A percentile compares a stretch with the other conserved stretches of the same genome.
phyloP scores from a whole-genome alignment of 306 rosid genomes.

The Gillenia trifoliata region DNA sequence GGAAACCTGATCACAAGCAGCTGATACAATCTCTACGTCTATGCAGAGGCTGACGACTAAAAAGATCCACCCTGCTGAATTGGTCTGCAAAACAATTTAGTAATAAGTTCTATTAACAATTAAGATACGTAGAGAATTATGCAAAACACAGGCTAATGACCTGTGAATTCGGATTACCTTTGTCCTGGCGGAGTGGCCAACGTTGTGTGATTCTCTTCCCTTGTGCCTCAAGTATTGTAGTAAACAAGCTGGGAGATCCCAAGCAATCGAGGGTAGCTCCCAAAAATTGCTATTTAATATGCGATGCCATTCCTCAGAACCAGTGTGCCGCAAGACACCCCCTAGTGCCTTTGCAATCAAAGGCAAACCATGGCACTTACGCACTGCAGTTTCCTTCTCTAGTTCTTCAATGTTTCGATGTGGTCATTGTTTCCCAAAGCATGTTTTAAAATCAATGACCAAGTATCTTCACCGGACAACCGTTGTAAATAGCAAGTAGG shows the following conservation, averaged over 20 bases:
- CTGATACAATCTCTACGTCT: too few species aligned
- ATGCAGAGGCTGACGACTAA: too few species aligned
- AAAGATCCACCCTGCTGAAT: too few species aligned
- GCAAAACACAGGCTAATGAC: not conserved
- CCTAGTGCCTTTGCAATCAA: not conserved
- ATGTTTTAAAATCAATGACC: not conserved
- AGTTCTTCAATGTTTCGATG: not conserved
- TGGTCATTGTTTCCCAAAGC: not conserved
- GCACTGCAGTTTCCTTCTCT: slow-evolving; percentile 11
- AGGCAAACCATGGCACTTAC: slow-evolving; percentile 21
- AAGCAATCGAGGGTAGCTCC: not conserved
- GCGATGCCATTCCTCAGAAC: not conserved
- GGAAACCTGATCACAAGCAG: too few species aligned
- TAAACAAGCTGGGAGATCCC: slow-evolving; percentile 8
- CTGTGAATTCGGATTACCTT: not conserved
- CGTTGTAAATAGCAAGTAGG: not conserved
- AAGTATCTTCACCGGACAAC: not conserved
- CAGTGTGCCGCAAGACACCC: not conserved
- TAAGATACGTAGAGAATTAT: not conserved
- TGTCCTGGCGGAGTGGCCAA: not conserved
- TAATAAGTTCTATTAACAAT: too few species aligned
- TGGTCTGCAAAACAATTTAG: too few species aligned
- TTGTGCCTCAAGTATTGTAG: not conserved
- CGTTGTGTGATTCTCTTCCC: not conserved
- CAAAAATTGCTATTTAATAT: not conserved